Evolutionary conservation across 352 stramenopile genomes (phyloP).

Genomic region (Phytophthora pseudosyringae): DNA sequence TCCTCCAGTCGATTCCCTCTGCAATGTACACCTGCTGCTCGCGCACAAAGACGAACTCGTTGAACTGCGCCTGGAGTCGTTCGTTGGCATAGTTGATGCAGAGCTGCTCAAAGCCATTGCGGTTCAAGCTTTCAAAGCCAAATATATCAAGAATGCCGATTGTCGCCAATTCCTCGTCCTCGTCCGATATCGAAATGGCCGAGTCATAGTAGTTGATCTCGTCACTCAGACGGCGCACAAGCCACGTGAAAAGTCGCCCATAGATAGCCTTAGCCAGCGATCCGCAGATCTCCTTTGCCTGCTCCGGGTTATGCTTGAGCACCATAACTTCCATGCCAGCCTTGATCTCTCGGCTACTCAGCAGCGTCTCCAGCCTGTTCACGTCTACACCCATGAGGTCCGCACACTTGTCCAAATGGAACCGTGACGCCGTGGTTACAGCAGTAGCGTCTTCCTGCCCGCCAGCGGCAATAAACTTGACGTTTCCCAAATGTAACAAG

Average conservation of each 20-base stretch:
- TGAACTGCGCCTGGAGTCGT: slow-evolving; percentile 87
- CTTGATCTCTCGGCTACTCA: slow-evolving; percentile 93
- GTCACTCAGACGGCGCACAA: slow-evolving; percentile 89
- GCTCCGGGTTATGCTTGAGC: slow-evolving; percentile 69
- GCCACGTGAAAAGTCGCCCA: slow-evolving; percentile 94
- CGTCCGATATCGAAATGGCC: slow-evolving; percentile 44
- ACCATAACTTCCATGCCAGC: slow-evolving; percentile 91
- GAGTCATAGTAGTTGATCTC: slow-evolving; percentile 79
- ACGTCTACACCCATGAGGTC: slow-evolving; percentile 88
- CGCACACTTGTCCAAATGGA: slow-evolving; percentile 84
- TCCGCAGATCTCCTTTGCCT: slow-evolving; percentile 90
- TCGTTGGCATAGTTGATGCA: slow-evolving; percentile 92
- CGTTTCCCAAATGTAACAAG: slow-evolving; percentile 96
- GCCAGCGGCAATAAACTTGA: slow-evolving; percentile 75
- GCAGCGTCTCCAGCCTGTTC: slow-evolving; percentile 82
- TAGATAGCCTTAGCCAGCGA: slow-evolving; percentile 98
- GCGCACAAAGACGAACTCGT: slow-evolving; percentile 89
- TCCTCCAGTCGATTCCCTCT: slow-evolving; percentile 88
- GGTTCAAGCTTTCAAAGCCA: slow-evolving; percentile 85
- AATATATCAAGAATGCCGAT: slow-evolving; percentile 93
- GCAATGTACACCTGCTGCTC: slow-evolving; percentile 86
- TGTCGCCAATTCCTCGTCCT: slow-evolving; percentile 59
- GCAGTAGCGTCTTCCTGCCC: slow-evolving; percentile 54
- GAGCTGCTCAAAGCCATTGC: slow-evolving; percentile 88
- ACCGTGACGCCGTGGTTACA: slow-evolving; percentile 42